A percentile compares a stretch with the other conserved stretches of the same genome.
These are phyloP conservation scores for Suillus americanus DNA, from an alignment of 768 basidiomycete genomes.

Conservation along the genomic window DNA sequence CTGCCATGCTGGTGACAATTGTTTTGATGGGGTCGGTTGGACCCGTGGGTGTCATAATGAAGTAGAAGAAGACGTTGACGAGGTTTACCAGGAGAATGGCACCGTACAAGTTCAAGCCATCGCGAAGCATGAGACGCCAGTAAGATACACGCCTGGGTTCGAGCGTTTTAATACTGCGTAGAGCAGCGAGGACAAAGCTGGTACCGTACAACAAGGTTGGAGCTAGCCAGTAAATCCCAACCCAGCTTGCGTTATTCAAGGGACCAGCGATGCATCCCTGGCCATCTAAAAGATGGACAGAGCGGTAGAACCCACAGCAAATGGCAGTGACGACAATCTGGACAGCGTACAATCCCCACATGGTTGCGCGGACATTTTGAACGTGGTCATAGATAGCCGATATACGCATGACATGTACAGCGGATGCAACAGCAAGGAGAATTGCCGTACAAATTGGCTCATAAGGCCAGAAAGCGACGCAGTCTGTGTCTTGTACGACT, in stretches of 20 bases:
- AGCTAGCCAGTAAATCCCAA: slow-evolving; percentile 82
- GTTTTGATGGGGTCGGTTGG: slow-evolving; percentile 70
- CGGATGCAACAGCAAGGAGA: slow-evolving; percentile 66
- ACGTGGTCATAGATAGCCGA: slow-evolving; percentile 77
- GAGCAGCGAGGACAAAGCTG: slow-evolving; percentile 25
- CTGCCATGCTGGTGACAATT: slow-evolving; percentile 83
- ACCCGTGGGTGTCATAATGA: slow-evolving; percentile 70
- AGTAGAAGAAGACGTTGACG: slow-evolving; percentile 85
- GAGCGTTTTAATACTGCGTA: slow-evolving; percentile 24
- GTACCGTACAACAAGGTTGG: slow-evolving; percentile 64
- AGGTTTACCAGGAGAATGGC: slow-evolving; percentile 81
- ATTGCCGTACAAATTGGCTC: slow-evolving; percentile 85
- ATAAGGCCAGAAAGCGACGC: slow-evolving; percentile 74
- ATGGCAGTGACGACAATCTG: slow-evolving; percentile 75
- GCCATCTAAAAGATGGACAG: slow-evolving; percentile 71
- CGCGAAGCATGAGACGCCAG: slow-evolving; percentile 90
- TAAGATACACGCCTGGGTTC: slow-evolving; percentile 51
- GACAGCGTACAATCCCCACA: slow-evolving; percentile 59
- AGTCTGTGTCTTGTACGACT: slow-evolving; percentile 53
- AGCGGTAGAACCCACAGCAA: slow-evolving; percentile 76
- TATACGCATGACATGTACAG: slow-evolving; percentile 77
- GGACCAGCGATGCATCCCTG: slow-evolving; percentile 90
- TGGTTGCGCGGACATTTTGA: slow-evolving; percentile 48
- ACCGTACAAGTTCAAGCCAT: slow-evolving; percentile 83
- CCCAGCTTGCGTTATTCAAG: slow-evolving; percentile 62